Evolutionary conservation across 192 early-diverging fungal genomes (phyloP), one percentile per base, ranked within the genome.

Genomic region (Backusella sp.): DNA sequence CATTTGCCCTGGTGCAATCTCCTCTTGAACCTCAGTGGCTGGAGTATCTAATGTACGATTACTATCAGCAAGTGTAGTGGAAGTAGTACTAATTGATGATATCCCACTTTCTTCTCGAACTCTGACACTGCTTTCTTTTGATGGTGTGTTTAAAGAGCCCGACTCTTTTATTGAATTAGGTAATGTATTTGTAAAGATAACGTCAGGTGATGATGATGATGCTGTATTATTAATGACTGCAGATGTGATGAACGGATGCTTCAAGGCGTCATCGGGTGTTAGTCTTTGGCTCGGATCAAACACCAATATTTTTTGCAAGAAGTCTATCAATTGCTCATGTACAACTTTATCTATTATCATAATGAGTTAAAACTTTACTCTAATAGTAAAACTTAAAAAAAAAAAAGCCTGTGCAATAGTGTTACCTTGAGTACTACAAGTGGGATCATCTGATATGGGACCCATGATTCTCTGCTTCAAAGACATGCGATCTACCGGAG

Each of bases 161-260:
- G 66, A 68, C 28, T 35, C 66, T 11, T 35, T 28, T 6, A 35
- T 68, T 15, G 34, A 68, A 68, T 36, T 32, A 68, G 5, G 66
- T n/a, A 21, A 19, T 68, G 14, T 1, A 8, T 68, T 35, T 68
- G 32, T 35, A 19, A 30, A 36, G 4, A 36, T 35, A 68, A 11
- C 28, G 35, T 68, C 66, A 35, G 19, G 28, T 68, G 66, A 68
- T 36, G 15, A 6, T 66, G 14, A 35, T 28, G 66, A 36, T 34
- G 66, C 15, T 44, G 21, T 79, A 76, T 93, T 88, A 34, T 89
- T 90, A 0, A 92, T 62, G 56, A 26, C 21, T 62, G 56, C 56
- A 42, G 68, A 70, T 70, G 35, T 94, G 72, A 95, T 91, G 75
- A 96, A 95, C 17, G 95, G 95, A 73, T 96, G 95, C 77, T 89